Base-by-base conservation (phyloP, 2,329 filamentous ascomycete genomes). In the Macrophomina phaseolina region DNA sequence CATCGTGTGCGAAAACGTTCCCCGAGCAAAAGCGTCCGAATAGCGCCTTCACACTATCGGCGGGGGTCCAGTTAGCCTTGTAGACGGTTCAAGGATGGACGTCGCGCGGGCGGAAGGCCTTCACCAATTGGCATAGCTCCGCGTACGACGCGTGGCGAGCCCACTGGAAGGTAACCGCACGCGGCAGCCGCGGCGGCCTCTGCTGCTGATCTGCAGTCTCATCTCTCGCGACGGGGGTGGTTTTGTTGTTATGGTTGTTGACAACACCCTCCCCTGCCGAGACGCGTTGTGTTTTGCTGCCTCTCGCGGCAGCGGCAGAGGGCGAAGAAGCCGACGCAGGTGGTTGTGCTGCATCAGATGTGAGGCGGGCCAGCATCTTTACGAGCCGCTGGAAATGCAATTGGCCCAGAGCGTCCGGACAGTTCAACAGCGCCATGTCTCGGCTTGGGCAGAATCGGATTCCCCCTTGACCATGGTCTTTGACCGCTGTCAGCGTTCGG, bases 91-190 rank as follows among this genome's bases (percentile, higher is more conserved):
- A 97, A 0, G 94, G 93, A 81, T 90, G 91, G 2, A 97, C 82
- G 71, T 97, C 93, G 53, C 80, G 87, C 0, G 93, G 93, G 34
- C 81, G 85, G 71, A 97, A 91, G 0, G 83, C 82, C 3, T 82
- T 75, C 0, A 97, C 83, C 0, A 97, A 80, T 64, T 88, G 79
- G 69, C 92, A 90, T 2, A 97, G 84, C 75, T 97, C 94, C 0
- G 83, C 81, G 68, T 95, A 94, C 0, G 92, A 97, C 0, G 94
- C 96, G 77, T 98, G 94, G 0, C 94, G 87, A 0, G 94, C 94
- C 74, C 94, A 97, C 0, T 94, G 92, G 70, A 97, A 97, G 23
- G 81, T 83, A 30, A 79, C 79, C 0, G 49, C 60, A 55, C 65
- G 68, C 9, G 70, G 73, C 23, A 69, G 60, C 9, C n/a, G n/a